These are phyloP conservation scores for Dimocarpus longan DNA, from an alignment of 345 rosid species.

Conservation along the genomic window DNA sequence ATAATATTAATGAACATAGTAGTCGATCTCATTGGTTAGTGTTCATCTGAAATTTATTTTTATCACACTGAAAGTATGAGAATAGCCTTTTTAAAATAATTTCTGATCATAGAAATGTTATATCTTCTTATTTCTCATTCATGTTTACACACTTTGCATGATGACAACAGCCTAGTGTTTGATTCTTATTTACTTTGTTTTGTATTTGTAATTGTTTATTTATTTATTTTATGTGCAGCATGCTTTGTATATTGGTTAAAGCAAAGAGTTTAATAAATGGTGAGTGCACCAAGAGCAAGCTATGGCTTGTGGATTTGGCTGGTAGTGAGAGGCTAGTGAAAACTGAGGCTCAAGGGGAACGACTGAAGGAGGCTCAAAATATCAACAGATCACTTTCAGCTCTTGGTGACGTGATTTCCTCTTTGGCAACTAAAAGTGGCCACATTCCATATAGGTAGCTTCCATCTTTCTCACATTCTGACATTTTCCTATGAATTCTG, in stretches of 20 bases:
- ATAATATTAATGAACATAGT: slow-evolving; percentile 54
- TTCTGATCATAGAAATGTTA: background rate
- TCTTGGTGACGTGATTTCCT: slow-evolving; percentile 48
- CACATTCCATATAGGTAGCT: slow-evolving; percentile 46
- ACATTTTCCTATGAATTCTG: background rate
- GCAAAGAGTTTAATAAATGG: slow-evolving; percentile 51
- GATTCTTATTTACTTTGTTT: background rate
- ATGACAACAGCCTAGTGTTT: background rate
- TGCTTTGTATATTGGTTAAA: slow-evolving; percentile 49
- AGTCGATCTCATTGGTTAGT: slow-evolving; percentile 56
- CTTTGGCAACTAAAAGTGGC: slow-evolving; percentile 45
- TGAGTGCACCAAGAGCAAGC: slow-evolving; percentile 51
- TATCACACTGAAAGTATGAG: slow-evolving; percentile 4
- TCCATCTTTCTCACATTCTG: background rate
- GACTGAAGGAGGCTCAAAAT: slow-evolving; percentile 51
- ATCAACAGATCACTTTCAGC: slow-evolving; percentile 51
- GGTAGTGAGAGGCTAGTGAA: slow-evolving; percentile 51
- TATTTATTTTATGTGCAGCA: slow-evolving; percentile 23
- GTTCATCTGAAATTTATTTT: background rate
- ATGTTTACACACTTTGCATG: slow-evolving; percentile 1
- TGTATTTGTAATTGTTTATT: background rate
- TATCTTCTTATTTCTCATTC: background rate
- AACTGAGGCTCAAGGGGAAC: slow-evolving; percentile 49
- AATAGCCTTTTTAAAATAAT: background rate
- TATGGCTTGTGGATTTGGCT: slow-evolving; percentile 56